Conservation (phyloP, 2,329 filamentous ascomycete species). For the Pseudogymnoascus sp. region DNA sequence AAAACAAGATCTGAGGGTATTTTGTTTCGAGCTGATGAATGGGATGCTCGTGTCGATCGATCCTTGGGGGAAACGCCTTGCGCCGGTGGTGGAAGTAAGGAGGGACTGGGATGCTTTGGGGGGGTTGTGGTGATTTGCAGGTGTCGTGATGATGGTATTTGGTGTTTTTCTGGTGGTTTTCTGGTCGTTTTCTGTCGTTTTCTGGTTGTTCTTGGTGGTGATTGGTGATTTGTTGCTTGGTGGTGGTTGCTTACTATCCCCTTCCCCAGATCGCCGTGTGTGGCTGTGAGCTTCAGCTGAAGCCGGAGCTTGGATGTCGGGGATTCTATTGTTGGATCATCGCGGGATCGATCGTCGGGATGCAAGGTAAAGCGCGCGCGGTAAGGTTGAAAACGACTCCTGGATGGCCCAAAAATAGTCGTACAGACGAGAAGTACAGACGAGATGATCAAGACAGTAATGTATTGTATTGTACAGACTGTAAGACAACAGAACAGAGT, state of each 20-base stretch:
- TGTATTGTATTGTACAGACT: neutral
- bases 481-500: neutral
- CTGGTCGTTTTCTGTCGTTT: neutral
- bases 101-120: neutral
- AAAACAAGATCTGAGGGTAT: conserved; percentile 1
- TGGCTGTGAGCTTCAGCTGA: neutral
- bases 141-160: neutral
- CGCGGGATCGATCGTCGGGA: neutral
- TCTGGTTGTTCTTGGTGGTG: neutral
- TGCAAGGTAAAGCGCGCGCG: neutral
- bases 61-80: neutral
- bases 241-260: neutral
- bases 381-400: neutral
- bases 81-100: neutral
- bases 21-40: neutral
- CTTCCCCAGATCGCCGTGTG: neutral
- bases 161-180: neutral
- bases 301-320: neutral
- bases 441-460: neutral
- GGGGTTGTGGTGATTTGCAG: neutral
- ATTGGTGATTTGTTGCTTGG: neutral
- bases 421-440: neutral
- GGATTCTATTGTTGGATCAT: neutral
- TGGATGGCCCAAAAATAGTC: neutral
- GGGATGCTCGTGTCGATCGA: neutral